phyloP scores from a whole-genome alignment of 169 alveolate genomes.

The Eimeria sp. region DNA sequence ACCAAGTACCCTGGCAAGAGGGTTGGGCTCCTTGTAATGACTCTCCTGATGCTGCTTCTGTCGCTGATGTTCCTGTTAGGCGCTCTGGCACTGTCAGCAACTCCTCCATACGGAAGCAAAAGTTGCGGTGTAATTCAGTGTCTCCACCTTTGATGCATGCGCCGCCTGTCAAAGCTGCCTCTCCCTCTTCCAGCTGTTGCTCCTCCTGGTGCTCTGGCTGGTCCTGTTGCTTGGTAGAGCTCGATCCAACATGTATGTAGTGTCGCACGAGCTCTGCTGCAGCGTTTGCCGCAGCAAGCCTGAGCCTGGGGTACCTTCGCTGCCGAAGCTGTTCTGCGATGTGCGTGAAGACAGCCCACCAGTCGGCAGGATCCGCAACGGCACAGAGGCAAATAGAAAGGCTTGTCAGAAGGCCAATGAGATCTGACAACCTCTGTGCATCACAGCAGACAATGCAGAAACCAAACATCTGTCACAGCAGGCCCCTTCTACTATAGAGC shows the following conservation, averaged over 20 bases:
- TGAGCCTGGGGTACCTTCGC: constrained; percentile 55
- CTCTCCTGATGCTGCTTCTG: not conserved
- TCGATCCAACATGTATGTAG: constrained; percentile 59
- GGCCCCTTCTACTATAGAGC: not conserved
- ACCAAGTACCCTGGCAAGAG: constrained; percentile 47
- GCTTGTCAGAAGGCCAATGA: not conserved
- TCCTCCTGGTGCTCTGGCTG: not conserved
- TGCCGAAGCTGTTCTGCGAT: constrained; percentile 29
- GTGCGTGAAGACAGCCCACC: constrained; percentile 60
- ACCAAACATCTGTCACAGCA: not conserved
- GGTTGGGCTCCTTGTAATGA: not conserved
- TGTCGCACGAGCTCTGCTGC: constrained; percentile 62
- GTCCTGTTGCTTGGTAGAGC: not conserved
- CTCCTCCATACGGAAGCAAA: constrained; percentile 7
- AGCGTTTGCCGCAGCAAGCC: constrained; percentile 73
- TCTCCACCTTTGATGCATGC: constrained; percentile 35
- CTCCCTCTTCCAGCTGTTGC: not conserved
- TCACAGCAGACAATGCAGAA: not conserved
- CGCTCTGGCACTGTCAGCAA: not conserved
- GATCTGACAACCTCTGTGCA: constrained; percentile 16
- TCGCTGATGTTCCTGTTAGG: not conserved
- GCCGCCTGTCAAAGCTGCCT: not conserved
- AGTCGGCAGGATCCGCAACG: constrained; percentile 27
- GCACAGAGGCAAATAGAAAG: constrained; percentile 62
- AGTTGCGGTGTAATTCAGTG: constrained; percentile 37